phyloP scores from a whole-genome alignment of 225 moss, liverwort and hornwort species.

The Physcomitrellopsis africana region DNA sequence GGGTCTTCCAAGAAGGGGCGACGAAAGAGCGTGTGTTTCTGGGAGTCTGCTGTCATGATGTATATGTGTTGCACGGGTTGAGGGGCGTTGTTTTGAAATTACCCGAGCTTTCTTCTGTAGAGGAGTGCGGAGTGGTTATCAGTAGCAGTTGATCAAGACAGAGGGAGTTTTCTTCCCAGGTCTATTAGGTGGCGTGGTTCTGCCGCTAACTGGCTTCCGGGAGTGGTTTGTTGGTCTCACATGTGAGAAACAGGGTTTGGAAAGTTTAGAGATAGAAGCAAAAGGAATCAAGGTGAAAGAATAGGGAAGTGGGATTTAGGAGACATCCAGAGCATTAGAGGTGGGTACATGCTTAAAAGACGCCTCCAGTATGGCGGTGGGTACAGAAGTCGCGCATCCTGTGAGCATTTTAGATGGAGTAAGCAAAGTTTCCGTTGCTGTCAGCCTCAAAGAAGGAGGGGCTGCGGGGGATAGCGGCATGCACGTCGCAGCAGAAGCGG shows the following conservation, averaged over 20 bases:
- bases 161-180: too few relatives aligned
- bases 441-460: slow-evolving; percentile 83
- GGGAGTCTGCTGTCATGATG: neutral
- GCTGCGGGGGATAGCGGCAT: slow-evolving; percentile 64
- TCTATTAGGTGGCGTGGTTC: too few relatives aligned
- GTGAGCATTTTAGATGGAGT: slow-evolving; percentile 96
- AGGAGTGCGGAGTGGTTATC: too few relatives aligned
- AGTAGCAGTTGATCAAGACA: too few relatives aligned
- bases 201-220: neutral
- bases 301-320: slow-evolving; percentile 34
- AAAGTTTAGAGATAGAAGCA: slow-evolving; percentile 1
- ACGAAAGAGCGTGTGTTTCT: slow-evolving; percentile 23
- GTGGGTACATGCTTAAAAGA: slow-evolving; percentile 74
- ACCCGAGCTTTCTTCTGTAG: too few relatives aligned
- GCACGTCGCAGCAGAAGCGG: slow-evolving; percentile 37
- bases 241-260: neutral
- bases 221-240: neutral
- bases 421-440: slow-evolving; percentile 64
- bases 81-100: neutral
- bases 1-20: slow-evolving; percentile 14
- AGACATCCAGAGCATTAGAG: slow-evolving; percentile 30
- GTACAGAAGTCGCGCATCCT: slow-evolving; percentile 96
- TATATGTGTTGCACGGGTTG: neutral
- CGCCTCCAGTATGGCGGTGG: slow-evolving; percentile 90
- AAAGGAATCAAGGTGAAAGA: slow-evolving; percentile 1